Evolutionary conservation across 108 stramenopile genomes (phyloP).

Genomic region (Skeletonema grethae): DNA sequence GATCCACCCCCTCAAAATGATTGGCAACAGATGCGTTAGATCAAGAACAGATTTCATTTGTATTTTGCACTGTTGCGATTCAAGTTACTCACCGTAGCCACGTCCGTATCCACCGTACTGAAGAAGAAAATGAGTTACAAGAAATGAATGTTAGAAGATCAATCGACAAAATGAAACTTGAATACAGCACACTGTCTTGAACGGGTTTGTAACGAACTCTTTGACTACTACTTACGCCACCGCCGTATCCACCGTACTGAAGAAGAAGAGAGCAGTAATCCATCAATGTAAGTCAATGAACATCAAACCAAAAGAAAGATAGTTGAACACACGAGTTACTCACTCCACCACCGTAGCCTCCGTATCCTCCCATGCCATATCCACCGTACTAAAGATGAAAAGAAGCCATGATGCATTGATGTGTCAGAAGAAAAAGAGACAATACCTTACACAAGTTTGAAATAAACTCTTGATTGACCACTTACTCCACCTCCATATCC

Average conservation of each 20-base stretch:
- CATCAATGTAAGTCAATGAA: too few relatives aligned
- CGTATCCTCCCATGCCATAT: constrained; percentile 6
- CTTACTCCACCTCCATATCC: constrained; percentile 22
- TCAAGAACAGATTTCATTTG: neutral
- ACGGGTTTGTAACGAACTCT: too few relatives aligned
- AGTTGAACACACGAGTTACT: neutral
- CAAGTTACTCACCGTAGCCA: constrained; percentile 7
- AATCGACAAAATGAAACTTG: neutral
- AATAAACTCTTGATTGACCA: constrained; percentile 8
- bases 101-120: constrained; percentile 19
- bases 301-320: neutral
- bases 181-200: too few relatives aligned
- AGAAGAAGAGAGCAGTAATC: neutral
- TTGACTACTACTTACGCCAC: constrained; percentile 3
- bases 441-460: too few relatives aligned
- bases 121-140: neutral
- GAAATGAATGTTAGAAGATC: neutral
- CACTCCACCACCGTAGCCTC: constrained; percentile 21
- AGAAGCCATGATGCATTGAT: too few relatives aligned
- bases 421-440: too few relatives aligned
- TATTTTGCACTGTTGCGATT: neutral
- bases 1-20: neutral
- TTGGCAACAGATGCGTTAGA: neutral
- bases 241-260: constrained; percentile 8
- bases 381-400: constrained; percentile 13